Base-by-base conservation (phyloP, 257 asterid genomes). In the Voacanga thouarsii region DNA sequence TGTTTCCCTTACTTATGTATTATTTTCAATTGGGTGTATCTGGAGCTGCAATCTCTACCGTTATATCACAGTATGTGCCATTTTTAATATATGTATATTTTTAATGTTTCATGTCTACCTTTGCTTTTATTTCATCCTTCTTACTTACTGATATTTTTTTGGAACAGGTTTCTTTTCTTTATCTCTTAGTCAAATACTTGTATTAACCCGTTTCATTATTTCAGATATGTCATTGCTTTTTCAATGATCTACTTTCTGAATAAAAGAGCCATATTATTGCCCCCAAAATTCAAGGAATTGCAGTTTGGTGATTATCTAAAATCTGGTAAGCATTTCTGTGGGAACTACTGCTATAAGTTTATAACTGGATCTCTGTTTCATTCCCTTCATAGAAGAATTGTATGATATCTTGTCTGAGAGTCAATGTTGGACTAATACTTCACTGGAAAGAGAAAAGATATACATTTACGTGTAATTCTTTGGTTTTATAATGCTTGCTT, bases 1-100 rank as follows among this genome's bases (percentile, higher is more conserved):
- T 95, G 82, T 92, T 95, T 82, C 99, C 99, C 26, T 77, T 93
- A 61, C 83, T 93, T 78, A 89, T 91, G 88, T 79, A 88, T 82
- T 86, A 84, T 83, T 91, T 75, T 69, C 84, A 76, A 80, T 74
- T 93, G 93, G 99, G 99, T 80, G 91, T 89, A 84, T 60, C 89
- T 77, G 99, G 99, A 89, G 99, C 98, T 84, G 99, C 99, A 77
- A 88, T 95, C 82, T 89, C 99, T 80, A 91, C 96, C 0, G 93
- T 93, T 56, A 75, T 88, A 85, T 93, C 99, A 80, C 99, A 95
- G 99, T 95, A 88, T 77, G 98, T 87, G 74, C 72, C 78, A 23
- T 65, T 71, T 60, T 47, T 45, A 5, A 56, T 37, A 43, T 4
- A 28, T 72, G 16, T 53, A 53, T 53, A 73, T 72, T 51, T 19